Base-by-base conservation (phyloP, 2,329 filamentous ascomycete species). In the Trichophaea hybrida region DNA sequence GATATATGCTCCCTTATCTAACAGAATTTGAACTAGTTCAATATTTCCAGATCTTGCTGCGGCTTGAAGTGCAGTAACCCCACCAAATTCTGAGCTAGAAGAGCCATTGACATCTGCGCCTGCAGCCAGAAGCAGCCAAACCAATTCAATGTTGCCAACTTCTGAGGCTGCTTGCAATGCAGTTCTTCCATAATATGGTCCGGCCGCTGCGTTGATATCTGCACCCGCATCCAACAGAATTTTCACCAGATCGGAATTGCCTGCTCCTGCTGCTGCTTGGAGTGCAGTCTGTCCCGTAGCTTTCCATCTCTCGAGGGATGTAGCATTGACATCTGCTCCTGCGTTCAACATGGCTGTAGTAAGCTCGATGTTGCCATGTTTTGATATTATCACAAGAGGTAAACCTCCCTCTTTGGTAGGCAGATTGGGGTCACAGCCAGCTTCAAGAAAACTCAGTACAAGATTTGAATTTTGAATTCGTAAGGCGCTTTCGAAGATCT, bases 51-150 rank as follows among this genome's bases (percentile, higher is more conserved):
- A 24, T 17, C 13, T 17, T 2, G 49, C 33, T 1, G 57, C 57
- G 10, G 3, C 35, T 48, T 59, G 57, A 6, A 59, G 33, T 8
- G 57, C 49, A 12, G 57, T 59, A 31, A 1, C 44, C 10, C 57
- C 57, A 6, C 24, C 24, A 12, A 7, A 49, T 34, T 7, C n/a
- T n/a, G n/a, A n/a, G n/a, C n/a, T n/a, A n/a, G n/a, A n/a, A n/a
- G n/a, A 4, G 15, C 50, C 49, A 55, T 59, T 59, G 24, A 59
- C 49, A 55, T 59, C 40, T 17, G 57, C 49, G 34, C 57, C 57
- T 1, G 24, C 8, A 6, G 55, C 49, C 4, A 59, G 34, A 1
- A 59, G 35, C n/a, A n/a, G 17, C 32, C 38, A 4, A 6, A 55
- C 38, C 4, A 55, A 1, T 2, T 54, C 57, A 53, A 59, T 3